Evolutionary conservation across 2,329 filamentous ascomycete species (phyloP), one percentile per base, ranked within the genome.

Genomic region (Hymenoscyphus infarciens): DNA sequence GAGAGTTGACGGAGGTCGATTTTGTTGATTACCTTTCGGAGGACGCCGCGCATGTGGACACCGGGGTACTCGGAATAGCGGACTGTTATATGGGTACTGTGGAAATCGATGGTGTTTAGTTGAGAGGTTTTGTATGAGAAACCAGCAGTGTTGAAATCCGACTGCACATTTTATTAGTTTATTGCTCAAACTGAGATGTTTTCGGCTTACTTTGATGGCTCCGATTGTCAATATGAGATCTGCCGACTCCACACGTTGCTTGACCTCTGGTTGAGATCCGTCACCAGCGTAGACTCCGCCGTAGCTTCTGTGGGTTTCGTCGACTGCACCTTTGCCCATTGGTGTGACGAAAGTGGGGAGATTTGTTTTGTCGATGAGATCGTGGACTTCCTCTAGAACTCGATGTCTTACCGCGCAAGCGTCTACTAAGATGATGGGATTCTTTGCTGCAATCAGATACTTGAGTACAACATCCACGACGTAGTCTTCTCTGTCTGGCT

Each of bases 271-370:
- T 59, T 87, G 83, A 35, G 88, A 92, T 39, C 88, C 91, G 63
- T 83, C 83, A n/a, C 92, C 92, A 8, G 89, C 89, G 74, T 96
- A 96, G 5, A 96, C 90, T 66, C 92, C 92, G 25, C 90, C 90
- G 69, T 89, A 96, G 71, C 85, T 89, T n/a, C 82, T 79, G 56
- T 89, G 82, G 1, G 83, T 83, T 75, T 97, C 92, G 70, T 95
- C 83, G 56, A 97, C 83, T 22, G 90, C 89, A 19, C 91, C 85
- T 78, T 96, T 96, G 56, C 92, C 92, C 89, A 96, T 96, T 2
- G 92, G 91, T 0, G 91, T 89, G n/a, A 93, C 90, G 70, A 95
- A 96, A 0, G 90, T 88, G 4, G 92, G 92, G 7, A 96, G 79
- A 3, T 85, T 81, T 0, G 90, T 90, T 75, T 88, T 90, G 64